Percentiles rank a stretch among this genome's conserved stretches.
Evolutionary conservation across 2,329 filamentous ascomycete genomes (phyloP).

Genomic region (Lasiodiplodia gonubiensis): DNA sequence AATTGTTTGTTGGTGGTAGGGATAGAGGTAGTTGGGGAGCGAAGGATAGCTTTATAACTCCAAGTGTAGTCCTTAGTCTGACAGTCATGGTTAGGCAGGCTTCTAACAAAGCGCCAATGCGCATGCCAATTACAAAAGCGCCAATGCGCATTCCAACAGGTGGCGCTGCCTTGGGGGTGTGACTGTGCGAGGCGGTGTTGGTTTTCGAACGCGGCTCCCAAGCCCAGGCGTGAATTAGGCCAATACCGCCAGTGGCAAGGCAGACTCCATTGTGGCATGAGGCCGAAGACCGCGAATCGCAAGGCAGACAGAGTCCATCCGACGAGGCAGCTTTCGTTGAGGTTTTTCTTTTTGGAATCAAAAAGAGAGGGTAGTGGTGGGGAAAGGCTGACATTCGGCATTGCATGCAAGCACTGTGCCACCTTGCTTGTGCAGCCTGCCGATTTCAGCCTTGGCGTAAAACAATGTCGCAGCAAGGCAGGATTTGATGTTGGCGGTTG

Average conservation of each 20-base stretch:
- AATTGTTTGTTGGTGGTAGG: slow-evolving; percentile 11
- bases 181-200: slow-evolving; percentile 25
- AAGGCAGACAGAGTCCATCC: too few species aligned
- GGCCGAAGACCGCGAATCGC: too few species aligned
- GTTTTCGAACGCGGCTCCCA: slow-evolving; percentile 9
- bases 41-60: slow-evolving; percentile 1
- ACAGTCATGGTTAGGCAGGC: slow-evolving; percentile 5
- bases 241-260: slow-evolving; percentile 7
- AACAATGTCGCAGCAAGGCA: too few species aligned
- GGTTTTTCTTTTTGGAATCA: too few species aligned
- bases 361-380: too few species aligned
- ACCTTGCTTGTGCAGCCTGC: too few species aligned
- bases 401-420: too few species aligned
- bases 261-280: slow-evolving; percentile 6
- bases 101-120: neutral
- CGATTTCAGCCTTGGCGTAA: too few species aligned
- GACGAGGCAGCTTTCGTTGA: too few species aligned
- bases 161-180: slow-evolving; percentile 10
- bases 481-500: too few species aligned
- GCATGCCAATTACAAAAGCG: slow-evolving; percentile 10
- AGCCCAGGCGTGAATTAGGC: neutral
- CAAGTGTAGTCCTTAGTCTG: neutral
- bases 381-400: too few species aligned
- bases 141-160: slow-evolving; percentile 8
- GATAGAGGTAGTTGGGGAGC: slow-evolving; percentile 10